Evolutionary conservation across 2,329 filamentous ascomycete species (phyloP), one percentile per base, ranked within the genome.

Genomic region (Nigrospora oryzae): DNA sequence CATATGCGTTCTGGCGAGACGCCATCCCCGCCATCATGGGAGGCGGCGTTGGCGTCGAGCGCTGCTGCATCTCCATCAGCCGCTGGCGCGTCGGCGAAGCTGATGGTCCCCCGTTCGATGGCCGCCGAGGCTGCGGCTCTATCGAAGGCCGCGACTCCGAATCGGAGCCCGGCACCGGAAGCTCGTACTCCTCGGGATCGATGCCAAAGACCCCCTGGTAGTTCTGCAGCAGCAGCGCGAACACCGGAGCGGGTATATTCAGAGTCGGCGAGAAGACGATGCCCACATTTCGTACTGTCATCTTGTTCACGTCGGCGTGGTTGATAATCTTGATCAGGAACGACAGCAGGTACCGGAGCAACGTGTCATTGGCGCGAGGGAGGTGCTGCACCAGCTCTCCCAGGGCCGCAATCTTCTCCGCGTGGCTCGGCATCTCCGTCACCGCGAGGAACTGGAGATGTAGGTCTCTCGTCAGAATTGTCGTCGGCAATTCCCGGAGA

Each of bases 201-300:
- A 83, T 74, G 16, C 85, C 84, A 59, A 97, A 98, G 40, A 98
- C 91, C 36, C 76, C 78, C 50, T 86, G 77, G 59, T 89, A 96
- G 57, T 97, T 90, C 51, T 93, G 90, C 46, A 98, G 74, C 63
- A 98, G 93, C 63, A 94, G 77, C 4, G 90, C 89, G 62, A 98
- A 96, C 11, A 98, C 84, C 0, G 91, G 90, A 0, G 89, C 89
- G 0, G 93, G 91, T 37, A 98, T 95, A 63, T 97, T 97, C 44
- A 98, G 75, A 0, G 93, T 97, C 1, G 93, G 93, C 14, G 93
- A 95, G 64, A 98, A 98, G 46, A 98, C 91, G 55, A 98, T 97
- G 51, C 93, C 91, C 44, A 98, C 88, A 59, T 98, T 98, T 53
- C 91, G 83, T 43, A 96, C 87, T 11, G 87, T 96, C 93, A 98